These are phyloP conservation scores for Penicillium soppii DNA, from an alignment of 495 filamentous ascomycete genomes.

Conservation along the genomic window DNA sequence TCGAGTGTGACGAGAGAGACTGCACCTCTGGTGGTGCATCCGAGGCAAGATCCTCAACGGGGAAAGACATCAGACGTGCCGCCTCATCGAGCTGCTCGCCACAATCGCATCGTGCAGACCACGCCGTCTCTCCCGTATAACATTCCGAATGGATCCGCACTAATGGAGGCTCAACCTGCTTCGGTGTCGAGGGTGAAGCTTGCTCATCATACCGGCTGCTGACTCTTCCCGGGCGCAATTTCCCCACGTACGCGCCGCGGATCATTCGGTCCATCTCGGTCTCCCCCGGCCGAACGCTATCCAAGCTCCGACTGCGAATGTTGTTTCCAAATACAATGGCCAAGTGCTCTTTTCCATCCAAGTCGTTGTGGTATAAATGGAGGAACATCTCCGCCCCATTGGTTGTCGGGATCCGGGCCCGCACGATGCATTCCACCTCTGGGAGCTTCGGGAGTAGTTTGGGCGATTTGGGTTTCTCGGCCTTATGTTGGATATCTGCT, in stretches of 20 bases:
- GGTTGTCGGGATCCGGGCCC: constrained; percentile 83
- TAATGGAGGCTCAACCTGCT: constrained; percentile 53
- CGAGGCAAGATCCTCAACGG: constrained; percentile 38
- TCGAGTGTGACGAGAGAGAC: constrained; percentile 50
- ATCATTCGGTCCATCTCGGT: constrained; percentile 97
- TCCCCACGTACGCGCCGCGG: constrained; percentile 85
- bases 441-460: constrained; percentile 69
- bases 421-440: constrained; percentile 75
- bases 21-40: constrained; percentile 33
- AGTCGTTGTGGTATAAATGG: constrained; percentile 88
- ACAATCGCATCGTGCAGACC: constrained; percentile 96
- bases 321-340: constrained; percentile 93
- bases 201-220: constrained; percentile 58
- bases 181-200: constrained; percentile 7
- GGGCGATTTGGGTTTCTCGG: constrained; percentile 55
- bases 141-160: constrained; percentile 97
- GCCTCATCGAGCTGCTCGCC: constrained; percentile 98
- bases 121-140: constrained; percentile 97
- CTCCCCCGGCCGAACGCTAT: constrained; percentile 79
- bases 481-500: constrained; percentile 24
- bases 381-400: constrained; percentile 94
- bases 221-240: constrained; percentile 80
- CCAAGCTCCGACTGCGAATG: constrained; percentile 78
- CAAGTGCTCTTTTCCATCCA: constrained; percentile 93
- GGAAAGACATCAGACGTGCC: constrained; percentile 87